phyloP scores from a whole-genome alignment of 2,329 filamentous ascomycete genomes.

The Blastomyces emzantsi region DNA sequence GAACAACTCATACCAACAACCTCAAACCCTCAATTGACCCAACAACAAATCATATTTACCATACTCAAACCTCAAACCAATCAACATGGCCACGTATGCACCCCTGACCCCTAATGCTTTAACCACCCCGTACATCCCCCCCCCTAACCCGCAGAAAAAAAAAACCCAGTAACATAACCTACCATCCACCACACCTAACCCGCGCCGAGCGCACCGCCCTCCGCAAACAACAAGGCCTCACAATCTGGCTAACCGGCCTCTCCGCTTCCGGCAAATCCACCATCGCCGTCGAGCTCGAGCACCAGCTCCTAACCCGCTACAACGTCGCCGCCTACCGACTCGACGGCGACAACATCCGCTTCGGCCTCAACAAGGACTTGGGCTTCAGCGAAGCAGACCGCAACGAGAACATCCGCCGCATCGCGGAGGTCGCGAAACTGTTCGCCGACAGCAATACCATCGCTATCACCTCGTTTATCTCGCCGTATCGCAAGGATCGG shows the following conservation, averaged over 20 bases:
- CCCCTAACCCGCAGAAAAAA: slow-evolving; percentile 8
- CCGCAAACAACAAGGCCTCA: slow-evolving; percentile 81
- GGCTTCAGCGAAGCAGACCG: slow-evolving; percentile 89
- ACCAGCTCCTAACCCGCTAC: slow-evolving; percentile 70
- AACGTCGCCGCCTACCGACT: slow-evolving; percentile 80
- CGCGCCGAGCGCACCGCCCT: slow-evolving; percentile 33
- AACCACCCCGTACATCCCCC: slow-evolving; percentile 7
- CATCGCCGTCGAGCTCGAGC: slow-evolving; percentile 91
- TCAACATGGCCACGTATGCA: slow-evolving; percentile 15
- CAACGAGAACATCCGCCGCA: slow-evolving; percentile 95
- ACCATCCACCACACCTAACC: slow-evolving; percentile 36
- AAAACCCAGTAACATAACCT: slow-evolving; percentile 40
- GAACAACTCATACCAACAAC: background rate
- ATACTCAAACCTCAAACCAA: background rate
- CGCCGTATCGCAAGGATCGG: slow-evolving; percentile 81
- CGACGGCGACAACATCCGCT: slow-evolving; percentile 96
- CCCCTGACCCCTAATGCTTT: slow-evolving; percentile 1
- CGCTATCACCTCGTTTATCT: slow-evolving; percentile 94
- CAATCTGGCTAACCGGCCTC: slow-evolving; percentile 96
- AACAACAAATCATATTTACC: background rate
- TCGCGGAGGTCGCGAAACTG: slow-evolving; percentile 92
- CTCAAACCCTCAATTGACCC: background rate
- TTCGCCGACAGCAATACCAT: slow-evolving; percentile 86
- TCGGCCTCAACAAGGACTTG: slow-evolving; percentile 95
- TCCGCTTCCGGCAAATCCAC: slow-evolving; percentile 96